Percentiles rank a stretch among this genome's conserved stretches.
Evolutionary conservation across 139 green algal species (phyloP).

Genomic region (Coelastrella sp.): DNA sequence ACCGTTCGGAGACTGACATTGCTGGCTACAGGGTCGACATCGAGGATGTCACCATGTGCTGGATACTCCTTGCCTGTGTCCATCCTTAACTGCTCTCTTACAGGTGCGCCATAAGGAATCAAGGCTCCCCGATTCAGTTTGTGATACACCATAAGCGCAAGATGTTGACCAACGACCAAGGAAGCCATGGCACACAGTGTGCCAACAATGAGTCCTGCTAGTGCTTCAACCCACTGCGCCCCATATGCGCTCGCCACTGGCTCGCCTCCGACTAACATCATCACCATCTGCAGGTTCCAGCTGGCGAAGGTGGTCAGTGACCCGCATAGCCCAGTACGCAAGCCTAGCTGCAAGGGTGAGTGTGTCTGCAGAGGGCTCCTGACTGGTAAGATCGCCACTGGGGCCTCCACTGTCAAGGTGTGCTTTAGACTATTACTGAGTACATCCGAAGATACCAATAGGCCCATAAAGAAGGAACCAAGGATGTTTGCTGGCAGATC

Average conservation of each 20-base stretch:
- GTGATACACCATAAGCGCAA: slow-evolving; percentile 52
- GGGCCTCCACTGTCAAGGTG: slow-evolving; percentile 20
- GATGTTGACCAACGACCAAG: slow-evolving; percentile 73
- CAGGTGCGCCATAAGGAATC: slow-evolving; percentile 22
- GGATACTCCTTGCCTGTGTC: too few relatives aligned
- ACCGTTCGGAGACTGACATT: too few relatives aligned
- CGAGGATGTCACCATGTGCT: too few relatives aligned
- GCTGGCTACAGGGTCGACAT: too few relatives aligned
- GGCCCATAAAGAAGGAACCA: slow-evolving; percentile 81
- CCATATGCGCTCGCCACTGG: background rate
- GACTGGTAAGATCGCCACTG: slow-evolving; percentile 63
- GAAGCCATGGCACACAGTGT: slow-evolving; percentile 54
- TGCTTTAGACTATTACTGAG: slow-evolving; percentile 44
- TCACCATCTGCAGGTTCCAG: slow-evolving; percentile 75
- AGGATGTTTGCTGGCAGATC: slow-evolving; percentile 84
- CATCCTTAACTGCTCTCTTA: slow-evolving; percentile 19
- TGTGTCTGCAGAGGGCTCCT: slow-evolving; percentile 63
- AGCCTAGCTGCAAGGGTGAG: slow-evolving; percentile 74
- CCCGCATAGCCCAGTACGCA: slow-evolving; percentile 88
- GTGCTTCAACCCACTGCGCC: slow-evolving; percentile 63
- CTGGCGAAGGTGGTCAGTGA: slow-evolving; percentile 88
- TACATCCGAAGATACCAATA: slow-evolving; percentile 58
- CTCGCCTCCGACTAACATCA: slow-evolving; percentile 57
- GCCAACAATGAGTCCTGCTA: slow-evolving; percentile 68
- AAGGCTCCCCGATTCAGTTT: slow-evolving; percentile 39